A percentile compares a stretch with the other conserved stretches of the same genome.
phyloP scores from a whole-genome alignment of 257 asterid species.

The Coffea eugenioides region DNA sequence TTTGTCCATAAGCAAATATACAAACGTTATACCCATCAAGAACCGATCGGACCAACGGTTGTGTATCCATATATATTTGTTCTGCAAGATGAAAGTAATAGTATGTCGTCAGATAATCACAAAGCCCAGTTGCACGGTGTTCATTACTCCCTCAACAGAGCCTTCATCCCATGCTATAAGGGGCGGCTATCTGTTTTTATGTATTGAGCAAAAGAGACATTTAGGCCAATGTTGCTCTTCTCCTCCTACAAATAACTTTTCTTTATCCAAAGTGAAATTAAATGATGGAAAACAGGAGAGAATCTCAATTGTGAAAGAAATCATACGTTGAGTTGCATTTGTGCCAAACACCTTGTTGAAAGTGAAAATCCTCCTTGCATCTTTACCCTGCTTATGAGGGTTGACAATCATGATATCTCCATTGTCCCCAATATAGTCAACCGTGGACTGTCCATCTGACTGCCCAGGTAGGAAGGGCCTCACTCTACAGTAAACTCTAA shows the following conservation, averaged over 20 bases:
- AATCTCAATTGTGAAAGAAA: slow-evolving; percentile 7
- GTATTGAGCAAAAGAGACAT: background rate
- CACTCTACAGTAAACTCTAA: slow-evolving; percentile 86
- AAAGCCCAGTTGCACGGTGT: background rate
- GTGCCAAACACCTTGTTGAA: slow-evolving; percentile 79
- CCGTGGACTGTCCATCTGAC: slow-evolving; percentile 58
- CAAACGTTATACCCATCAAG: slow-evolving; percentile 90
- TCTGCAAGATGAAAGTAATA: slow-evolving; percentile 45
- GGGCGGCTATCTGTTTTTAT: background rate
- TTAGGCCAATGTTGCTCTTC: background rate
- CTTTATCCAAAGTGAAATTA: background rate
- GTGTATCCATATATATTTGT: slow-evolving; percentile 74
- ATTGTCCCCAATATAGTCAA: slow-evolving; percentile 89
- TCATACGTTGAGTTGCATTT: slow-evolving; percentile 71
- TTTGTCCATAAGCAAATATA: slow-evolving; percentile 91
- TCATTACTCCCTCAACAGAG: background rate
- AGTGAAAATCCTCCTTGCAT: slow-evolving; percentile 72
- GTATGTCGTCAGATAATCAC: slow-evolving; percentile 15
- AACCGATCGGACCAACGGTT: slow-evolving; percentile 76
- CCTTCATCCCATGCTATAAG: background rate
- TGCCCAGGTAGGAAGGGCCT: slow-evolving; percentile 71
- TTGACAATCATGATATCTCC: slow-evolving; percentile 86
- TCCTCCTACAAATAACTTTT: background rate
- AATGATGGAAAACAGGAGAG: slow-evolving; percentile 3
- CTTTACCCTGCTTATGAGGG: slow-evolving; percentile 80